phyloP scores from a whole-genome alignment of 805 yeast species.

The Suhomyces xylopsoci region DNA sequence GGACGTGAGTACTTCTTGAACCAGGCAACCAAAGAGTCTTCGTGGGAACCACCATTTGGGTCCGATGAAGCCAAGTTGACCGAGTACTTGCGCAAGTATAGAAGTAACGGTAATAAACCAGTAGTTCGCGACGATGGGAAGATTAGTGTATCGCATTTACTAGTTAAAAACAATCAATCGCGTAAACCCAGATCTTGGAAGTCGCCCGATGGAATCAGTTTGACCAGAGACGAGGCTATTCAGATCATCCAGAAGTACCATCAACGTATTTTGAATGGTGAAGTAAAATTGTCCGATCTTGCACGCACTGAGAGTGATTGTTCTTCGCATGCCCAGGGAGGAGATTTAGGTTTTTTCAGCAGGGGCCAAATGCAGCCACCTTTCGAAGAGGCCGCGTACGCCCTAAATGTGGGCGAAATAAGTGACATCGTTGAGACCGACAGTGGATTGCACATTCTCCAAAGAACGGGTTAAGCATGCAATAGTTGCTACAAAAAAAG shows the following conservation, averaged over 20 bases:
- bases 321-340: constrained; percentile 79
- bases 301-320: constrained; percentile 88
- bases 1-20: constrained; percentile 82
- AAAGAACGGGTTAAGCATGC: constrained; percentile 62
- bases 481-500: not conserved
- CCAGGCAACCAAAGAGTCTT: constrained; percentile 64
- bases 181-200: constrained; percentile 95
- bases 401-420: constrained; percentile 74
- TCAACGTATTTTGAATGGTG: constrained; percentile 60
- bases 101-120: constrained; percentile 44
- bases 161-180: constrained; percentile 78
- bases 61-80: constrained; percentile 61
- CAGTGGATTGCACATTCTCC: constrained; percentile 86
- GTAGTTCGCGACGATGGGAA: constrained; percentile 44
- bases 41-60: constrained; percentile 91
- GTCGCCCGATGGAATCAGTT: constrained; percentile 63
- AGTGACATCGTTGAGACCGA: constrained; percentile 84
- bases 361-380: constrained; percentile 94
- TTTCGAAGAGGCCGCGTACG: constrained; percentile 86
- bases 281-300: constrained; percentile 60
- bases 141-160: constrained; percentile 76
- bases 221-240: constrained; percentile 80
- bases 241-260: constrained; percentile 57
- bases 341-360: constrained; percentile 88
- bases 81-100: constrained; percentile 48